A percentile compares a stretch with the other conserved stretches of the same genome.
Evolutionary conservation across 306 rosid species (phyloP).

Genomic region (Rosa persica): DNA sequence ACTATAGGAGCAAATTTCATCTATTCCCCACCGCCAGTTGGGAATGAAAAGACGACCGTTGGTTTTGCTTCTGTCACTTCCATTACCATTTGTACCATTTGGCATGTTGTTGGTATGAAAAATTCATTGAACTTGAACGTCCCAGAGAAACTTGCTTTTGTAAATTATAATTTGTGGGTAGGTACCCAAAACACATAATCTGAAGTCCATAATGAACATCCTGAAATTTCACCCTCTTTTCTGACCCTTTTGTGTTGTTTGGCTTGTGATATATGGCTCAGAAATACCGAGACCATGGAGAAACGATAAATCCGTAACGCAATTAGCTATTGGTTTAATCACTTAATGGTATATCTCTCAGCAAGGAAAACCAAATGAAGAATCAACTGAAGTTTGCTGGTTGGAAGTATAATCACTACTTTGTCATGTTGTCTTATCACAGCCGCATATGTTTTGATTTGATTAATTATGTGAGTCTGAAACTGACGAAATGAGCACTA

Average conservation of each 20-base stretch:
- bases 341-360: neutral
- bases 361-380: neutral
- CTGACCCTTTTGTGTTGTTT: neutral
- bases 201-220: neutral
- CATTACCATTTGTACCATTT: conserved; percentile 7
- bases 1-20: conserved; percentile 7
- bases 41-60: conserved; percentile 33
- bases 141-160: neutral
- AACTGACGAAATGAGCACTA: neutral
- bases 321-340: neutral
- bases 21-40: conserved; percentile 16
- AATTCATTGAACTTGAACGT: conserved; percentile 18
- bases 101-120: conserved; percentile 13
- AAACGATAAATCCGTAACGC: neutral
- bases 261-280: neutral
- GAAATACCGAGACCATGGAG: neutral
- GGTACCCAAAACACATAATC: neutral
- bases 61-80: conserved; percentile 37
- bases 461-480: neutral
- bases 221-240: neutral
- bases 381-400: neutral
- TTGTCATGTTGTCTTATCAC: neutral
- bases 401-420: neutral
- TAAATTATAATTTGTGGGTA: neutral
- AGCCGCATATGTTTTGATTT: neutral